phyloP scores from a whole-genome alignment of 2,329 filamentous ascomycete genomes.

The Colletotrichum spinosum region DNA sequence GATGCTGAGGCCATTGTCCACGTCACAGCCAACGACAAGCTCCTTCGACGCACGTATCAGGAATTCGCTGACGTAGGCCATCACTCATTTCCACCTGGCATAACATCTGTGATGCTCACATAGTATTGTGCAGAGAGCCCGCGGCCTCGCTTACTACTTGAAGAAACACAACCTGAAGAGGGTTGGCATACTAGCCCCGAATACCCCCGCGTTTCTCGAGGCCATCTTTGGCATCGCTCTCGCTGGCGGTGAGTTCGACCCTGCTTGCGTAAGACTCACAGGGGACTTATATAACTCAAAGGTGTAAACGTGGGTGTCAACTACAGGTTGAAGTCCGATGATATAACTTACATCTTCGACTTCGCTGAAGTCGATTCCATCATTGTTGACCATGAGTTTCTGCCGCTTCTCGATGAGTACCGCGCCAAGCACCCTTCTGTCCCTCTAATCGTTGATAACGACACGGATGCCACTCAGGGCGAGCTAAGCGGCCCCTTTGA shows the following conservation, averaged over 20 bases:
- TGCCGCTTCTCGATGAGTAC: slow-evolving; percentile 76
- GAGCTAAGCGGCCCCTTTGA: slow-evolving; percentile 84
- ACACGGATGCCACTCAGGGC: slow-evolving; percentile 82
- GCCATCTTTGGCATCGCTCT: slow-evolving; percentile 88
- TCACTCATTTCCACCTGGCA: neutral
- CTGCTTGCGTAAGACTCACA: neutral
- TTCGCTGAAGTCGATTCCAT: slow-evolving; percentile 89
- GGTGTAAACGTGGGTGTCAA: slow-evolving; percentile 78
- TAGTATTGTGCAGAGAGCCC: slow-evolving; percentile 64
- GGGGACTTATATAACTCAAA: neutral
- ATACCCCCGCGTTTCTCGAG: slow-evolving; percentile 95
- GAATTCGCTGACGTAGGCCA: slow-evolving; percentile 75
- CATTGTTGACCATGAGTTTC: slow-evolving; percentile 86
- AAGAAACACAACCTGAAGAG: slow-evolving; percentile 78
- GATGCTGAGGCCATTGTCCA: slow-evolving; percentile 88
- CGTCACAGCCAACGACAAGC: slow-evolving; percentile 79
- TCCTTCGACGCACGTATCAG: slow-evolving; percentile 80
- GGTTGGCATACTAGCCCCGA: slow-evolving; percentile 88
- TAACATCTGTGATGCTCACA: neutral
- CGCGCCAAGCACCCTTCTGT: slow-evolving; percentile 69
- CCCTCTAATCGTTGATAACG: slow-evolving; percentile 81
- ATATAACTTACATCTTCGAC: slow-evolving; percentile 90
- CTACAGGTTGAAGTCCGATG: slow-evolving; percentile 79
- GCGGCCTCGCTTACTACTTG: slow-evolving; percentile 90
- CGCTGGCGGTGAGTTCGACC: slow-evolving; percentile 65